Evolutionary conservation across 208 protist species (phyloP), one percentile per base, ranked within the genome.

Genomic region (Strigomonas culicis): DNA sequence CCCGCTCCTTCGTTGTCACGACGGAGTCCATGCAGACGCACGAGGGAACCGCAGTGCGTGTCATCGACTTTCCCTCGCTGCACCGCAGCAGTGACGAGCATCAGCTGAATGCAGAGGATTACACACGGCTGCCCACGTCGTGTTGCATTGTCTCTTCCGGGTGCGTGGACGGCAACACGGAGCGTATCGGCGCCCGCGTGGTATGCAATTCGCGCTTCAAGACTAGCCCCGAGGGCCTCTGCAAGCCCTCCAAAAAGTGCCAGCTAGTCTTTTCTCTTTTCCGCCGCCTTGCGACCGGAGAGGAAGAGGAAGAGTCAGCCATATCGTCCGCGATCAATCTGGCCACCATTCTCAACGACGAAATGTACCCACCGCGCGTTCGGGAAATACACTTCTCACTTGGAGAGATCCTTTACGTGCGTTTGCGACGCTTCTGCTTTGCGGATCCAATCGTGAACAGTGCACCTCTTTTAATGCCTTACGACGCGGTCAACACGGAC

Each of bases 201-300:
- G 66, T 90, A 24, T 76, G 68, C 47, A 61, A 82, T 7, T 86
- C 83, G 43, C 83, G 83, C 59, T 90, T 84, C 59, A 90, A 90
- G 34, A 86, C 83, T 0, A 72, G 70, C 59, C 62, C 66, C 8
- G 79, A 90, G 39, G 83, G 79, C 8, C 74, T 90, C 17, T 90
- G 83, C 65, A 90, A 90, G 66, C 70, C 79, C 27, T 90, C 83
- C 22, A 81, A 82, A 60, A 86, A 90, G 74, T 90, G 73, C 31
- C 84, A 82, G 62, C 63, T 90, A 34, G 60, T 59, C 6, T 59
- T 90, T 43, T 75, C 66, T 1, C 50, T 90, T 0, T 63, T 75
- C 24, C 79, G 79, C 39, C 66, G 75, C 44, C 72, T 66, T 59
- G 74, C 72, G 24, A 71, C 24, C 21, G 70, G 57, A 21, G 57